Evolutionary conservation across 495 filamentous ascomycete species (phyloP).

Genomic region (Aspergillus hancockii): DNA sequence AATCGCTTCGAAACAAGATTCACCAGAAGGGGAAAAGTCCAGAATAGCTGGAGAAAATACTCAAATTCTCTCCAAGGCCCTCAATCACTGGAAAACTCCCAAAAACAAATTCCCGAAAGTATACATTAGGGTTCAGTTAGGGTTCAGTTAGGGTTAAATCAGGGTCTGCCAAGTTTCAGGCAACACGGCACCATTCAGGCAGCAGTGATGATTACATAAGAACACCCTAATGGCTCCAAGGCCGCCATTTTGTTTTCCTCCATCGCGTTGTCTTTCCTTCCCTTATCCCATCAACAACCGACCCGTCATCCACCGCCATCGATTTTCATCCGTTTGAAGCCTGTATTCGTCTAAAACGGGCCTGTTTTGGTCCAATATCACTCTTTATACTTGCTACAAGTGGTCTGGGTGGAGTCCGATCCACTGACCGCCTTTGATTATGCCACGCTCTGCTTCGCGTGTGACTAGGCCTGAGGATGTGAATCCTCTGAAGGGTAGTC

Average conservation of each 20-base stretch:
- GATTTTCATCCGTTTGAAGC: not conserved
- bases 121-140: not conserved
- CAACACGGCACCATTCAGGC: not conserved
- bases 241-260: not conserved
- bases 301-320: not conserved
- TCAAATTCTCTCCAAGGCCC: no score
- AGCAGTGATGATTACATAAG: not conserved
- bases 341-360: not conserved
- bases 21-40: not conserved
- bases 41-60: no score
- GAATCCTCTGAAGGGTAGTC: conserved; percentile 3
- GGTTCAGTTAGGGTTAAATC: not conserved
- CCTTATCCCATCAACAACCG: not conserved
- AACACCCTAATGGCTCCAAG: conserved; percentile 1
- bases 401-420: not conserved
- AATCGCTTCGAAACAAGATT: no score
- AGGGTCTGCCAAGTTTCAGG: not conserved
- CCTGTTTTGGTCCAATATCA: not conserved
- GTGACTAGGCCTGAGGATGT: not conserved
- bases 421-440: conserved; percentile 10
- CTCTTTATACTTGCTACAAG: not conserved
- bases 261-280: not conserved
- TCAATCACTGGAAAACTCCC: no score
- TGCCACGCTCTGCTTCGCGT: not conserved
- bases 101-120: no score